Conservation (phyloP, 2,329 filamentous ascomycete species). For the Torrubiella hemipterigena region DNA sequence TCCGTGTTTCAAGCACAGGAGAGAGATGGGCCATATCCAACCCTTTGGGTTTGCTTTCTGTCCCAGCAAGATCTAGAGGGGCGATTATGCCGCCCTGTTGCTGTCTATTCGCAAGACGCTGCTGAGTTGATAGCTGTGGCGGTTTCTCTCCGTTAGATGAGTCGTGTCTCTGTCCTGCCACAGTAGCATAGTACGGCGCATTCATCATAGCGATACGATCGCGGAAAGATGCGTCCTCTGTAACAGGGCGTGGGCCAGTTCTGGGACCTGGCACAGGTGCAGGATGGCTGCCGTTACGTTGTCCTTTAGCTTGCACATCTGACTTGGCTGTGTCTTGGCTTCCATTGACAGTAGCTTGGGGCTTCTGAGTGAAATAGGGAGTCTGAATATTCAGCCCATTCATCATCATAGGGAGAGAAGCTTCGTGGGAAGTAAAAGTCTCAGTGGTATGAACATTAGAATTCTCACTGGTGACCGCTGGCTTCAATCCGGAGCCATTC, state of each 20-base stretch:
- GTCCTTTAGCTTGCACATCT: too few relatives aligned
- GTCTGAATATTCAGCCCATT: conserved; percentile 22
- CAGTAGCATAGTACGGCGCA: conserved; percentile 16
- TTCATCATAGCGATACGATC: conserved; percentile 29
- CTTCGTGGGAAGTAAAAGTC: neutral
- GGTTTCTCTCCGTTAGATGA: conserved; percentile 13
- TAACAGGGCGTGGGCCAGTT: too few relatives aligned
- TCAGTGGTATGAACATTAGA: neutral
- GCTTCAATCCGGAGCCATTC: conserved; percentile 32
- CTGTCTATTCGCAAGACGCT: conserved; percentile 26
- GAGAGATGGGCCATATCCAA: conserved; percentile 46
- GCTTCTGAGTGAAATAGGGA: too few relatives aligned
- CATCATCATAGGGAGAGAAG: conserved; percentile 16
- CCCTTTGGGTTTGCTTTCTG: conserved; percentile 16
- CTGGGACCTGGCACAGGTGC: too few relatives aligned
- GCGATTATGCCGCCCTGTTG: conserved; percentile 38
- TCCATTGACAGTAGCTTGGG: too few relatives aligned
- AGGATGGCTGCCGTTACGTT: too few relatives aligned
- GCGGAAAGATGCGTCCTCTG: conserved; percentile 27
- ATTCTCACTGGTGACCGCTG: conserved; percentile 4
- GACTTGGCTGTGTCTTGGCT: too few relatives aligned
- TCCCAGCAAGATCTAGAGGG: conserved; percentile 38
- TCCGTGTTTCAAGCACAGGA: conserved; percentile 62
- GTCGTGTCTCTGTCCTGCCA: conserved; percentile 17
- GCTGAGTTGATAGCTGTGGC: conserved; percentile 21